phyloP scores from a whole-genome alignment of 1,139 yeast species.

The Debaryomyces udenii region DNA sequence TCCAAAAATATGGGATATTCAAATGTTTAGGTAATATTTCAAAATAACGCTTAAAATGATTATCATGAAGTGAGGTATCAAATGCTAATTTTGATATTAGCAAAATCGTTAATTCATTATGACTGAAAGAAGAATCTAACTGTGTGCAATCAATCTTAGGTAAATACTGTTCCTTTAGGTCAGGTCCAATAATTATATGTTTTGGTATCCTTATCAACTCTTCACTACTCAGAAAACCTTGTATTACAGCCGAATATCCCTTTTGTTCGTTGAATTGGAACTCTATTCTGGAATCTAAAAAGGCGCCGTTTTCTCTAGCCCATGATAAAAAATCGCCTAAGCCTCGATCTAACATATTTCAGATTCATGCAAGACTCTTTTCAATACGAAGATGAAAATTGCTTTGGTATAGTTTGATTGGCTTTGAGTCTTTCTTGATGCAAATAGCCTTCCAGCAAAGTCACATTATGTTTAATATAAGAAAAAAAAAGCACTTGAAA shows the following conservation, averaged over 20 bases:
- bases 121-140: constrained; percentile 8
- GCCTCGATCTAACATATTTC: constrained; percentile 2
- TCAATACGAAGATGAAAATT: constrained; percentile 1
- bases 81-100: constrained; percentile 12
- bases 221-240: constrained; percentile 2
- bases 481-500: not conserved
- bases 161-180: constrained; percentile 8
- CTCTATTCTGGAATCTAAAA: constrained; percentile 11
- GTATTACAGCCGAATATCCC: constrained; percentile 10
- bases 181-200: constrained; percentile 12
- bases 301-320: constrained; percentile 12
- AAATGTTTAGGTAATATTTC: constrained; percentile 12
- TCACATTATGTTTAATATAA: not conserved
- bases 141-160: constrained; percentile 4
- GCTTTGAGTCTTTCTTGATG: not conserved
- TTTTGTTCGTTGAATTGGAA: constrained; percentile 8
- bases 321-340: constrained; percentile 10
- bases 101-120: constrained; percentile 12
- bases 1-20: constrained; percentile 13
- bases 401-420: not conserved
- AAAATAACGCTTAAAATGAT: constrained; percentile 10
- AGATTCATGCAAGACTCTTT: constrained; percentile 1
- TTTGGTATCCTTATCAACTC: constrained; percentile 12
- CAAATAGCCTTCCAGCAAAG: constrained; percentile 1
- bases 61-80: constrained; percentile 4